phyloP scores from a whole-genome alignment of 768 basidiomycete genomes.

The Xerocomus potaroensis region DNA sequence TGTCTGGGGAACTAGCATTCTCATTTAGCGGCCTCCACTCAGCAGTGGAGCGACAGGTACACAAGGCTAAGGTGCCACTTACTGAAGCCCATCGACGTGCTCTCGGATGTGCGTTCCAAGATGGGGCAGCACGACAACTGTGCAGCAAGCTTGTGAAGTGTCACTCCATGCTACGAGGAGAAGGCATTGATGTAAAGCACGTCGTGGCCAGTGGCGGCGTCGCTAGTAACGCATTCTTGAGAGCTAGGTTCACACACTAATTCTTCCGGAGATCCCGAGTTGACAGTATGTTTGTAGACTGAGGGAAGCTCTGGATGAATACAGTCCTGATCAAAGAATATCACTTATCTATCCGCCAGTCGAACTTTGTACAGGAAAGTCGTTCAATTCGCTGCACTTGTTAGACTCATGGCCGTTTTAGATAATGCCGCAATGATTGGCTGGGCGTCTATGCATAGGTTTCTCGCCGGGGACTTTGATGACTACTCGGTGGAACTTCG shows the following conservation, averaged over 20 bases:
- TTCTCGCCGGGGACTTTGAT: slow-evolving; percentile 58
- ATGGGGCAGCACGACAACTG: slow-evolving; percentile 65
- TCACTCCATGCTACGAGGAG: slow-evolving; percentile 39
- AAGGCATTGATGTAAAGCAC: slow-evolving; percentile 44
- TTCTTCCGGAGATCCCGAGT: neutral
- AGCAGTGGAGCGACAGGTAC: slow-evolving; percentile 56
- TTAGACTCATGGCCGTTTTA: slow-evolving; percentile 25
- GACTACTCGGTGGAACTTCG: slow-evolving; percentile 56
- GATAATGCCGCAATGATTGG: slow-evolving; percentile 98
- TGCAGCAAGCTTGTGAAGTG: slow-evolving; percentile 58
- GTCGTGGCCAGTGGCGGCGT: slow-evolving; percentile 92
- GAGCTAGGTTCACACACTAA: slow-evolving; percentile 47
- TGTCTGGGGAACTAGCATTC: slow-evolving; percentile 57
- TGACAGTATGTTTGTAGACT: slow-evolving; percentile 28
- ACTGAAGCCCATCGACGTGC: slow-evolving; percentile 31
- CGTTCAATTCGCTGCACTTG: neutral
- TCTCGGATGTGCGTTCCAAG: slow-evolving; percentile 71
- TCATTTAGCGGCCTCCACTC: slow-evolving; percentile 81
- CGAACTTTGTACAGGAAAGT: slow-evolving; percentile 73
- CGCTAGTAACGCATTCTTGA: slow-evolving; percentile 75
- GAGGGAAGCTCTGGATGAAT: slow-evolving; percentile 23
- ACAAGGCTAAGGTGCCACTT: slow-evolving; percentile 31
- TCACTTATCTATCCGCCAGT: slow-evolving; percentile 70
- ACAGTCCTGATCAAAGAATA: slow-evolving; percentile 33
- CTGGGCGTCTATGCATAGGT: slow-evolving; percentile 84